Conservation (phyloP, 495 filamentous ascomycete species). For the Arthonia radiata region DNA sequence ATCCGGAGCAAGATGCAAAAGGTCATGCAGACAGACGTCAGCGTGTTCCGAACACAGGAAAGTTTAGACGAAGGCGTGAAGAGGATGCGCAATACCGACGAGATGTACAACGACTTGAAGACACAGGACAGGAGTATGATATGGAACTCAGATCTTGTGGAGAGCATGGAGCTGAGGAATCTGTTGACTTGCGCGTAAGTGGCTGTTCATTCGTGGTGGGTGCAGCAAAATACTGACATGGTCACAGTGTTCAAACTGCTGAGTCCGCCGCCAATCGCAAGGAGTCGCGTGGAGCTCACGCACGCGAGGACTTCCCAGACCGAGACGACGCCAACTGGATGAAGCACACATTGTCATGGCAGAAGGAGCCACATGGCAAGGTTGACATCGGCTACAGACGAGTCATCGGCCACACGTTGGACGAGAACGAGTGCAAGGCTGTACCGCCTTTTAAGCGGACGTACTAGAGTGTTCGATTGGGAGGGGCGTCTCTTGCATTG, state of each 20-base stretch:
- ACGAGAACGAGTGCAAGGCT: conserved; percentile 71
- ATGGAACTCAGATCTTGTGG: conserved; percentile 93
- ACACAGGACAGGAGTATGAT: conserved; percentile 98
- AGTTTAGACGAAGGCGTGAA: conserved; percentile 62
- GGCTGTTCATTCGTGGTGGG: conserved; percentile 6
- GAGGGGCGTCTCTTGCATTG: too few species aligned
- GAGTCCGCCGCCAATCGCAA: conserved; percentile 63
- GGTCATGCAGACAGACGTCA: conserved; percentile 90
- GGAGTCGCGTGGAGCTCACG: conserved; percentile 87
- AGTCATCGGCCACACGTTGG: conserved; percentile 54
- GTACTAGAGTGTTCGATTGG: too few species aligned
- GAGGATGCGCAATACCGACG: conserved; percentile 59
- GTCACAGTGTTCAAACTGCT: conserved; percentile 53
- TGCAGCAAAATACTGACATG: conserved; percentile 3
- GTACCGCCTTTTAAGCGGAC: conserved; percentile 59
- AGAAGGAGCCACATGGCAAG: conserved; percentile 64
- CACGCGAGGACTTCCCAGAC: conserved; percentile 83
- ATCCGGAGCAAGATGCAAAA: conserved; percentile 89
- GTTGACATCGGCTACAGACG: conserved; percentile 54
- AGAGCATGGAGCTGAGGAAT: conserved; percentile 85
- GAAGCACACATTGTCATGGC: conserved; percentile 92
- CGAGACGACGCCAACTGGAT: conserved; percentile 90
- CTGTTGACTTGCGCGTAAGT: conserved; percentile 72
- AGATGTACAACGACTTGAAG: conserved; percentile 53
- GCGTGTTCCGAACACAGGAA: conserved; percentile 90